Evolutionary conservation across 192 early-diverging fungal genomes (phyloP).

Genomic region (Podila horticola): DNA sequence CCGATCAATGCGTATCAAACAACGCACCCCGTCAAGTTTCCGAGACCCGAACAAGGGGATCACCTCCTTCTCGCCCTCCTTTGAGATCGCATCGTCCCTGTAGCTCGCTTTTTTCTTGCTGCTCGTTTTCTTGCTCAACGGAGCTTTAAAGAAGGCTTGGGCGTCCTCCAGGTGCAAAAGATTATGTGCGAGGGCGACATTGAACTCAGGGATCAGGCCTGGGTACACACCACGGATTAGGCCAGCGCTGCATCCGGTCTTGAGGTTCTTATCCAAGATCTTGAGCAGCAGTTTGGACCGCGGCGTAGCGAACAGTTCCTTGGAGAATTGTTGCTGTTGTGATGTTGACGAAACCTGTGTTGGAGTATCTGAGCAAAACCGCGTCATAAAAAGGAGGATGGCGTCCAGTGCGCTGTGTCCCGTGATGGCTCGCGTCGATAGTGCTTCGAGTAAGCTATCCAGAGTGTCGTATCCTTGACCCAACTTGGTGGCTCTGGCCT

Average conservation of each 20-base stretch:
- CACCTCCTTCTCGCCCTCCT: neutral
- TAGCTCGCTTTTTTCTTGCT: neutral
- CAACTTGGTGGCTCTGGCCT: neutral
- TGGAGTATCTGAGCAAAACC: conserved; percentile 7
- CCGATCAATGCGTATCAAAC: conserved; percentile 48
- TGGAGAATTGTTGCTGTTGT: neutral
- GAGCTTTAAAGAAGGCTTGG: conserved; percentile 2
- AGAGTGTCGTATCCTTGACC: conserved; percentile 15
- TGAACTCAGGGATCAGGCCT: conserved; percentile 15
- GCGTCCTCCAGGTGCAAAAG: conserved; percentile 8
- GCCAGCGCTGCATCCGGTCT: conserved; percentile 24
- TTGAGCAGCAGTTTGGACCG: conserved; percentile 37
- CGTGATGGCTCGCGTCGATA: conserved; percentile 29
- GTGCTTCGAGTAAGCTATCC: conserved; percentile 13
- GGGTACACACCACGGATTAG: conserved; percentile 25
- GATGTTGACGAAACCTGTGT: neutral
- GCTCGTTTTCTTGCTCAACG: neutral
- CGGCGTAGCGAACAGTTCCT: conserved; percentile 2
- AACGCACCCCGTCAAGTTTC: conserved; percentile 64
- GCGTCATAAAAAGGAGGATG: conserved; percentile 29
- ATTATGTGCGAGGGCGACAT: conserved; percentile 33
- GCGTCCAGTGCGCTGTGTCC: conserved; percentile 33
- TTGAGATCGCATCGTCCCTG: neutral
- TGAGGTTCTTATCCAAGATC: conserved; percentile 51
- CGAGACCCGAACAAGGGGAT: conserved; percentile 55